phyloP scores from a whole-genome alignment of 2,329 filamentous ascomycete species.

The Mycocentrospora acerina region DNA sequence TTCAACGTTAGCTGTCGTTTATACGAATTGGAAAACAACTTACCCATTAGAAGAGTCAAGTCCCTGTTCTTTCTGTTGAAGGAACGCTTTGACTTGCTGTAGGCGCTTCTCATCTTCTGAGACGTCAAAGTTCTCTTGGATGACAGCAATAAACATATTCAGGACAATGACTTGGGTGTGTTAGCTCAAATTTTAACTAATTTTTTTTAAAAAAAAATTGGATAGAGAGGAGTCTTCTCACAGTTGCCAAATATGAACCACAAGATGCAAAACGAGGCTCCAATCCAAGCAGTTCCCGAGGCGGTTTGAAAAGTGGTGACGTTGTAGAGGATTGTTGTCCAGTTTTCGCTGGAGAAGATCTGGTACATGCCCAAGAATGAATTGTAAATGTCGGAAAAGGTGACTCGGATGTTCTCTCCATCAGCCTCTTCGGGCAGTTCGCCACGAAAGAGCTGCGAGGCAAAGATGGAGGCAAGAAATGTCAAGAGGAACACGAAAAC shows the following conservation, averaged over 20 bases:
- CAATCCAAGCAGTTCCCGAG: slow-evolving; percentile 84
- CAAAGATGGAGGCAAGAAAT: slow-evolving; percentile 90
- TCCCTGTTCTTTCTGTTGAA: slow-evolving; percentile 86
- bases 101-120: slow-evolving; percentile 97
- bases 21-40: slow-evolving; percentile 1
- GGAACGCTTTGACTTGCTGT: slow-evolving; percentile 92
- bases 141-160: slow-evolving; percentile 99
- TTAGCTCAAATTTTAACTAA: slow-evolving; percentile 13
- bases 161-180: slow-evolving; percentile 69
- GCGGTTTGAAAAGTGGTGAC: slow-evolving; percentile 68
- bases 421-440: slow-evolving; percentile 68
- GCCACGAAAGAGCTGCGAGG: slow-evolving; percentile 87
- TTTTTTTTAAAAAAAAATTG: too few relatives aligned
- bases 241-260: slow-evolving; percentile 95
- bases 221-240: slow-evolving; percentile 19
- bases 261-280: slow-evolving; percentile 83
- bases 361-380: slow-evolving; percentile 98
- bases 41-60: slow-evolving; percentile 59
- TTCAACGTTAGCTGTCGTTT: slow-evolving; percentile 8
- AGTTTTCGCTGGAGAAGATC: slow-evolving; percentile 92
- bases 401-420: slow-evolving; percentile 67
- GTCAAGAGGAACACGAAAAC: slow-evolving; percentile 95
- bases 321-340: slow-evolving; percentile 85
- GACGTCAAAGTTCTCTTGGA: slow-evolving; percentile 98
- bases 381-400: slow-evolving; percentile 91